These are phyloP conservation scores for Omphalotus olearius DNA, from an alignment of 1,284 basidiomycete genomes.

Conservation along the genomic window DNA sequence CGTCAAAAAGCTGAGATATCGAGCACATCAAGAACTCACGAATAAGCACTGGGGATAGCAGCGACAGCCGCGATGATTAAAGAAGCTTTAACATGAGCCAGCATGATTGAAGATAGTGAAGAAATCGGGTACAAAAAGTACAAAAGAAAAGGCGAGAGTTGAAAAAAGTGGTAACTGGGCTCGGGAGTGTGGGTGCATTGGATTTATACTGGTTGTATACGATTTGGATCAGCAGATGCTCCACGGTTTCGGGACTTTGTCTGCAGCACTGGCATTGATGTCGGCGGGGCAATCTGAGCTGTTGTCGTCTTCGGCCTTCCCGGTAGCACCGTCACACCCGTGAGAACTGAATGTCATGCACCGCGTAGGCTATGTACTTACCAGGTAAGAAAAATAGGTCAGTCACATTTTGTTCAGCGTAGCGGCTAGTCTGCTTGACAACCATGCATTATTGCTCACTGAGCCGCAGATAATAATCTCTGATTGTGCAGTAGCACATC, in stretches of 20 bases:
- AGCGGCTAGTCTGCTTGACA: too few relatives aligned
- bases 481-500: not conserved
- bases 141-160: not conserved
- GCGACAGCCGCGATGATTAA: too few relatives aligned
- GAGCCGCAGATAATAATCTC: not conserved
- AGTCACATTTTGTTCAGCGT: not conserved
- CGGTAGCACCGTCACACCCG: too few relatives aligned
- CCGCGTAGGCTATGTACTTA: too few relatives aligned
- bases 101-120: constrained; percentile 14
- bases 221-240: not conserved
- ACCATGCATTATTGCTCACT: not conserved
- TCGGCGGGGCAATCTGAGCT: not conserved
- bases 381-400: not conserved
- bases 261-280: not conserved
- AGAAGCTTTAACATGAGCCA: constrained; percentile 16
- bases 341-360: too few relatives aligned
- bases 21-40: constrained; percentile 5
- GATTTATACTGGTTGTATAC: too few relatives aligned
- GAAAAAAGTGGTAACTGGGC: too few relatives aligned
- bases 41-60: constrained; percentile 14
- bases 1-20: not conserved
- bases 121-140: constrained; percentile 1
- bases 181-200: not conserved
- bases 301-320: too few relatives aligned
- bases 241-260: not conserved